Base-by-base conservation (phyloP, 345 rosid genomes). In the Populus alba region DNA sequence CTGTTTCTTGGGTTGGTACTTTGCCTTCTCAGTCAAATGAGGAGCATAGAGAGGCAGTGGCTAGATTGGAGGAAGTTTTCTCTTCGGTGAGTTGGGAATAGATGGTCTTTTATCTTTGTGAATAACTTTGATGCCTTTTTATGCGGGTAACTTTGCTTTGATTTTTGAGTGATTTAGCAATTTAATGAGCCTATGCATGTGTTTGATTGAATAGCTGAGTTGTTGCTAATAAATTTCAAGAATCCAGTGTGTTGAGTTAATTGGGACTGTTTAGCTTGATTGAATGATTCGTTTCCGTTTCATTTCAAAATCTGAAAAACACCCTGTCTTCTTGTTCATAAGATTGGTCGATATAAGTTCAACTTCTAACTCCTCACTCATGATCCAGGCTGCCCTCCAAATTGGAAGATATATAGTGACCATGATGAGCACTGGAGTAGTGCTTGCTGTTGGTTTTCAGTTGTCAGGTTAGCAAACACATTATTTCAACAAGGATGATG, bases 401-500 rank as follows among this genome's bases (percentile, higher is more conserved):
- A 84, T 93, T 73, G 99, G 93, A 78, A 95, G 99, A 86, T 93
- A 91, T 75, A 92, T 95, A 25, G 92, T 95, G 77, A 95, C 98
- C 15, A 93, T 93, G 97, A 90, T 90, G 90, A 88, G 97, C 85
- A 95, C 98, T 31, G 98, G 98, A 73, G 98, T 89, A 68, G 85
- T 95, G 61, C 98, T 93, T 70, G 87, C 84, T 8, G 82, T 89
- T 72, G 99, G 98, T 43, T 93, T 93, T 88, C 97, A 90, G 81
- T 74, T 92, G 82, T 91, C 99, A 86, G 99, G 99, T 91, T 78
- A 85, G 89, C 70, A 39, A 66, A 25, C 47, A 3, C 68, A 72
- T 70, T 27, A 22, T 57, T 73, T 29, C 13, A 11, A 20, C 75
- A 27, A 51, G 23, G 71, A 79, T 45, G 47, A 67, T 13, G 29